These are phyloP conservation scores for Lachnellula cervina DNA, from an alignment of 2,329 filamentous ascomycete genomes.

Conservation along the genomic window DNA sequence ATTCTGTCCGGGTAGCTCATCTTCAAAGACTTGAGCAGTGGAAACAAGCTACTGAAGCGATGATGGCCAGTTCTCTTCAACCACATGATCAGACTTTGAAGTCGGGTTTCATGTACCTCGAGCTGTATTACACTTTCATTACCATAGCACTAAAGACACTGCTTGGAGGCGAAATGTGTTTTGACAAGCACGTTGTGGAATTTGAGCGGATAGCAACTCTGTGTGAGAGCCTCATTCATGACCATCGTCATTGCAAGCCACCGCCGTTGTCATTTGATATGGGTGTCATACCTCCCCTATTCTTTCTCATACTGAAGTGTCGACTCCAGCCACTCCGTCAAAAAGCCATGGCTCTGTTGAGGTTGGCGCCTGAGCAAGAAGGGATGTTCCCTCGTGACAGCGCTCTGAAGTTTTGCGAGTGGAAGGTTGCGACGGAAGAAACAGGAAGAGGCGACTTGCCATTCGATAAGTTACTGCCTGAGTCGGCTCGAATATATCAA, in stretches of 20 bases:
- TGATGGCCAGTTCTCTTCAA: neutral
- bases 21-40: conserved; percentile 3
- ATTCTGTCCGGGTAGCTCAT: neutral
- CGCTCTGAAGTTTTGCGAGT: conserved; percentile 30
- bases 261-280: conserved; percentile 14
- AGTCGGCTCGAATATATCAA: conserved; percentile 9
- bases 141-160: conserved; percentile 1
- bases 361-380: conserved; percentile 13
- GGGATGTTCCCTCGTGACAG: conserved; percentile 22
- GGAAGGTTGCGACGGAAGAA: conserved; percentile 37
- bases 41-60: neutral
- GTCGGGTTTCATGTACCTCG: conserved; percentile 5
- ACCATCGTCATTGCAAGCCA: neutral
- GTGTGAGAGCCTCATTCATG: conserved; percentile 7
- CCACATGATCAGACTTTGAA: neutral
- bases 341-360: conserved; percentile 8
- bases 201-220: conserved; percentile 33
- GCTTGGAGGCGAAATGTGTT: conserved; percentile 31
- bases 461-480: conserved; percentile 3
- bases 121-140: conserved; percentile 9
- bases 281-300: conserved; percentile 14
- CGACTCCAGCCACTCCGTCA: conserved; percentile 5
- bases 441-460: conserved; percentile 6
- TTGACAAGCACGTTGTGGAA: conserved; percentile 32
- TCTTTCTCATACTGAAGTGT: conserved; percentile 12